Evolutionary conservation across 257 asterid species (phyloP).

Genomic region (Solanum appendiculatum): DNA sequence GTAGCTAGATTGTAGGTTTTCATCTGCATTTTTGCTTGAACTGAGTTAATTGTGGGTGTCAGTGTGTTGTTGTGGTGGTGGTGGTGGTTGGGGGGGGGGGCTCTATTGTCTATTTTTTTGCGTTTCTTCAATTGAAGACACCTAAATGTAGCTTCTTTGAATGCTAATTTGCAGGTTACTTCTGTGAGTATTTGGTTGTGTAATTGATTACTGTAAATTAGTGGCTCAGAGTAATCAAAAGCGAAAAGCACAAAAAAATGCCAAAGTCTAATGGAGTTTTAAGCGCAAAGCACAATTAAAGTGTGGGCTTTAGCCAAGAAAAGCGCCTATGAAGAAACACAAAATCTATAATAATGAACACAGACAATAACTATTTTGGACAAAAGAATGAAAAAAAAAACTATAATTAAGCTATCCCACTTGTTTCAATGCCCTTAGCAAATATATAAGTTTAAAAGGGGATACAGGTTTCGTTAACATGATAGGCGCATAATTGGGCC

Average conservation of each 20-base stretch:
- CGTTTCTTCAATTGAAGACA: not conserved
- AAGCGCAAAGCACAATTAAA: not conserved
- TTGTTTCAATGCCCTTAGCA: not conserved
- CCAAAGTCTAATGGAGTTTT: not conserved
- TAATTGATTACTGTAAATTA: not conserved
- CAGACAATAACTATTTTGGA: not conserved
- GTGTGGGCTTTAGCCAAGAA: not conserved
- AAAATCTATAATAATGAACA: not conserved
- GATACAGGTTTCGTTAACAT: not conserved
- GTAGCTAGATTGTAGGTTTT: not conserved
- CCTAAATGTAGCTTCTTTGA: not conserved
- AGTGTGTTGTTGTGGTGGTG: not conserved
- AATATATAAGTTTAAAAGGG: not conserved
- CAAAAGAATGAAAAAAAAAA: not conserved
- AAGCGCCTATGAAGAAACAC: not conserved
- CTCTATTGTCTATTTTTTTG: not conserved
- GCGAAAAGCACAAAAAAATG: not conserved
- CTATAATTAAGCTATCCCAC: not conserved
- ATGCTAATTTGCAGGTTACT: not conserved
- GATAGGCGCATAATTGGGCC: not conserved
- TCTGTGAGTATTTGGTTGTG: not conserved
- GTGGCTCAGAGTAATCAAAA: not conserved
- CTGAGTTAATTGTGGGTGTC: not conserved
- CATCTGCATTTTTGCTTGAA: not conserved
- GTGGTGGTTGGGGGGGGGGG: not conserved